Conservation (phyloP, 441 rosid species). For the Populus tomentosa region DNA sequence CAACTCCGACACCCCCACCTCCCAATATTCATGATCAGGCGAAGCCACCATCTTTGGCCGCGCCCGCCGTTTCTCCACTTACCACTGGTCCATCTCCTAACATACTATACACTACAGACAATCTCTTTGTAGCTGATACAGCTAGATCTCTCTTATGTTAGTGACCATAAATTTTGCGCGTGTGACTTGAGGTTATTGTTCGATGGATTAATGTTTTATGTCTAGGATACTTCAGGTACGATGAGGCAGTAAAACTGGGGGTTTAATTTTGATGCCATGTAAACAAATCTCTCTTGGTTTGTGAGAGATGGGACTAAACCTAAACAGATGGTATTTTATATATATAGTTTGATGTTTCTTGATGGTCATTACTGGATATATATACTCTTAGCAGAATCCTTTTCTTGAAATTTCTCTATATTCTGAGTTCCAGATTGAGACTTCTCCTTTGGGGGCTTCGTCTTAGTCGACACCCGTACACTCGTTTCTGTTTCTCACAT, state of each 20-base stretch:
- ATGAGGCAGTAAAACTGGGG: conserved; percentile 6
- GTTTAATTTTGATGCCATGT: not conserved
- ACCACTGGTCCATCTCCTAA: conserved; percentile 8
- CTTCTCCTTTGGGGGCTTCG: not conserved
- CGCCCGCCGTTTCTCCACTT: conserved; percentile 19
- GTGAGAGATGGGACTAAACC: conserved; percentile 23
- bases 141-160: not conserved
- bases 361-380: not conserved
- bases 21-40: conserved; percentile 17
- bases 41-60: conserved; percentile 6
- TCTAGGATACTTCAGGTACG: not conserved
- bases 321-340: conserved; percentile 1
- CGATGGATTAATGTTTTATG: not conserved
- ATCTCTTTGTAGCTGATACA: not conserved
- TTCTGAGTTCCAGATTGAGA: not conserved
- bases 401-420: not conserved
- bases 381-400: not conserved
- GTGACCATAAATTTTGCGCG: not conserved
- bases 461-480: not conserved
- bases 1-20: conserved; percentile 20
- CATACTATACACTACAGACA: not conserved
- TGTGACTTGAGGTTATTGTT: not conserved
- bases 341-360: too few relatives aligned
- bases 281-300: not conserved
- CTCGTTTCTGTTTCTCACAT: not conserved